Evolutionary conservation across 139 green algal genomes (phyloP).

Genomic region (Chlamydomonas applanata): DNA sequence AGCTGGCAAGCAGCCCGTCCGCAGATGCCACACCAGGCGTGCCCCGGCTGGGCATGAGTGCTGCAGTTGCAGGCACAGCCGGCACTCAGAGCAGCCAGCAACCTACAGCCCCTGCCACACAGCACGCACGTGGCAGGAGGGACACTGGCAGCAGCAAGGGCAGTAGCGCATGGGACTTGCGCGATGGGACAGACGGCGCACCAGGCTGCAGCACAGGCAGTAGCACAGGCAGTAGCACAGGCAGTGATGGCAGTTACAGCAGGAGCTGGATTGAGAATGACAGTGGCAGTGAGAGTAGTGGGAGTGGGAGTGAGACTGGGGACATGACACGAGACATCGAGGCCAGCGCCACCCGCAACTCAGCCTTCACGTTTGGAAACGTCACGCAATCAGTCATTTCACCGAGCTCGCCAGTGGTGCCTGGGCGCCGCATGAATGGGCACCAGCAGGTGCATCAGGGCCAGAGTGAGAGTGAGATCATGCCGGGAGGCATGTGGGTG

Average conservation of each 20-base stretch:
- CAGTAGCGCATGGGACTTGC: neutral
- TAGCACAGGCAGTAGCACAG: neutral
- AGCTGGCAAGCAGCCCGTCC: neutral
- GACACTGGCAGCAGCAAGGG: neutral
- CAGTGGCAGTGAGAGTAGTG: neutral
- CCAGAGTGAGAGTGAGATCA: too few species aligned
- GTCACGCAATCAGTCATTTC: neutral
- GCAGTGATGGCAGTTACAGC: neutral
- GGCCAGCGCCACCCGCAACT: constrained; percentile 2
- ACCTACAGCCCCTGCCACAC: too few species aligned
- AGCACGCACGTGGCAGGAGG: neutral
- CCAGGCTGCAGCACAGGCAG: too few species aligned
- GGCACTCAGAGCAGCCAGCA: too few species aligned
- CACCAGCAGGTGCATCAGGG: too few species aligned
- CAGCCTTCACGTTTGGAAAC: constrained; percentile 17
- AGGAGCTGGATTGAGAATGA: neutral
- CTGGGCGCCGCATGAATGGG: too few species aligned
- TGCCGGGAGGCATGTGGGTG: too few species aligned
- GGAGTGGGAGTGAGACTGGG: neutral
- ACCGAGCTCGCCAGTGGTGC: too few species aligned
- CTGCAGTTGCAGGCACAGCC: neutral
- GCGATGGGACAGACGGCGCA: too few species aligned
- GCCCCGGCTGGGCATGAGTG: neutral
- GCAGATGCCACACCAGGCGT: neutral
- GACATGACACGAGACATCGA: neutral